These are phyloP conservation scores for Apiotrichum gracile DNA, from an alignment of 1,284 basidiomycete species.

Conservation along the genomic window DNA sequence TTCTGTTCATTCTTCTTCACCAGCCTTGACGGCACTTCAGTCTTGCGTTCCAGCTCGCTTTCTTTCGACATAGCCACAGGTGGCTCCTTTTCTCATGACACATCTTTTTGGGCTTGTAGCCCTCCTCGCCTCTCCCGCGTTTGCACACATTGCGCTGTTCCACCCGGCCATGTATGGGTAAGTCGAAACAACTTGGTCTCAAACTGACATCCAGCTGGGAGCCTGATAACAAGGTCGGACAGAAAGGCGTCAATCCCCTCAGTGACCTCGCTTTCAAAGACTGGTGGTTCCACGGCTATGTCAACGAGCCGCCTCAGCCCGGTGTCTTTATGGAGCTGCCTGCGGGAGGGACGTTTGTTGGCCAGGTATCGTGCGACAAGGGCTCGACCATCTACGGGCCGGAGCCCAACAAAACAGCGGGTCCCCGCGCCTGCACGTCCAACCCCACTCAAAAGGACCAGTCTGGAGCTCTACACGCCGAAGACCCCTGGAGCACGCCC, in stretches of 20 bases:
- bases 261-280: constrained; percentile 54
- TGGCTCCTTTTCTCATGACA: too few relatives aligned
- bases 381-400: constrained; percentile 22
- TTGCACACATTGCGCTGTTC: too few relatives aligned
- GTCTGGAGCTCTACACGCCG: neutral
- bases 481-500: neutral
- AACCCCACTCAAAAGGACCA: neutral
- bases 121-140: too few relatives aligned
- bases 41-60: too few relatives aligned
- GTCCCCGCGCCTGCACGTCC: neutral
- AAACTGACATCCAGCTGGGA: too few relatives aligned
- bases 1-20: too few relatives aligned
- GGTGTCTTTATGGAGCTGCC: constrained; percentile 38
- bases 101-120: too few relatives aligned
- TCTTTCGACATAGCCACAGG: too few relatives aligned
- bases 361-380: constrained; percentile 37
- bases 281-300: constrained; percentile 60
- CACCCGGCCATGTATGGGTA: too few relatives aligned
- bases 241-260: constrained; percentile 51
- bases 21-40: too few relatives aligned
- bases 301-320: constrained; percentile 30
- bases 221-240: constrained; percentile 51
- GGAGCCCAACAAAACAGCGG: neutral
- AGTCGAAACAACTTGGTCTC: too few relatives aligned
- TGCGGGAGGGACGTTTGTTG: constrained; percentile 32